Evolutionary conservation across 140 eudicot genomes (phyloP).

Genomic region (Stevia rebaudiana): DNA sequence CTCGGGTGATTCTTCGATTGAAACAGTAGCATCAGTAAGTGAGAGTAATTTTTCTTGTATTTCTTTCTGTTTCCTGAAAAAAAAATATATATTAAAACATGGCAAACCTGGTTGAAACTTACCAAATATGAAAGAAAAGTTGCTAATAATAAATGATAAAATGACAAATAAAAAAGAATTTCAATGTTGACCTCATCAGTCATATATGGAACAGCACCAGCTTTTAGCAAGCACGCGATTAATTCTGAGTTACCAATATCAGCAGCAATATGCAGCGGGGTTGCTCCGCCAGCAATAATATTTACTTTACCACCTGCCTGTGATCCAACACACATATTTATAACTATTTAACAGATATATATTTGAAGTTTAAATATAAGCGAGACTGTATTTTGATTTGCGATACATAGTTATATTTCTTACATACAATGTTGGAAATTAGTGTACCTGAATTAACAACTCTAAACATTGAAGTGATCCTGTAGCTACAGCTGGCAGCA

Average conservation of each 20-base stretch:
- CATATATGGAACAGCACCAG: constrained; percentile 80
- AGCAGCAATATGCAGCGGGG: constrained; percentile 91
- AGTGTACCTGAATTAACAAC: constrained; percentile 67
- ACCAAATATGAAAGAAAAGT: background rate
- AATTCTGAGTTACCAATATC: constrained; percentile 70
- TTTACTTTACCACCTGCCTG: constrained; percentile 87
- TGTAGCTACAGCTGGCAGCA: constrained; percentile 91
- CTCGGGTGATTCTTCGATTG: constrained; percentile 52
- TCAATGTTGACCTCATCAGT: constrained; percentile 64
- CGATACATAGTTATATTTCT: background rate
- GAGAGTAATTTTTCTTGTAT: constrained; percentile 19
- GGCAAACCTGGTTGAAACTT: background rate
- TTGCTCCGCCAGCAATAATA: constrained; percentile 84
- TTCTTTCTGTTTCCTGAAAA: constrained; percentile 45
- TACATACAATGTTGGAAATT: background rate
- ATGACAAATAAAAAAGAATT: background rate
- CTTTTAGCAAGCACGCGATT: constrained; percentile 58
- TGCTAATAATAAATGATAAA: background rate
- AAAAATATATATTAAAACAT: constrained; percentile 1
- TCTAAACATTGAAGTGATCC: constrained; percentile 77
- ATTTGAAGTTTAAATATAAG: background rate
- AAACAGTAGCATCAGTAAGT: constrained; percentile 29
- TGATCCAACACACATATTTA: constrained; percentile 6
- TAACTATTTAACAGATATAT: background rate
- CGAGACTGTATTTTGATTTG: background rate